These are phyloP conservation scores for Pseudogymnoascus sp. DNA, from an alignment of 2,329 filamentous ascomycete species.

Conservation along the genomic window DNA sequence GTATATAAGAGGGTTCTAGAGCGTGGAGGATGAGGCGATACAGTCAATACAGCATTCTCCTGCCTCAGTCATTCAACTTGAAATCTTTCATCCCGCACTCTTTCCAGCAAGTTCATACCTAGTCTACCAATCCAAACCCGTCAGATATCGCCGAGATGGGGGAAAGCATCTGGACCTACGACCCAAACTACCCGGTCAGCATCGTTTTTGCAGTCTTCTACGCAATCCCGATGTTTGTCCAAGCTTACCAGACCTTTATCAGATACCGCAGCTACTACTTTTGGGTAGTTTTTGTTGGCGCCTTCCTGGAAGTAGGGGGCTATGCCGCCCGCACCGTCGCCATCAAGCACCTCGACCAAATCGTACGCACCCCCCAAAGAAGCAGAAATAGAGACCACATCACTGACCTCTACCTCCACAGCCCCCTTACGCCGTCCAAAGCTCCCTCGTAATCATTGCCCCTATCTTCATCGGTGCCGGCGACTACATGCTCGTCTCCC, in stretches of 20 bases:
- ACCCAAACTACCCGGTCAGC: slow-evolving; percentile 36
- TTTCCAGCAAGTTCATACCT: neutral
- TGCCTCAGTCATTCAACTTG: neutral
- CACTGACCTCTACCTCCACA: neutral
- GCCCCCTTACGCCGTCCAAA: slow-evolving; percentile 15
- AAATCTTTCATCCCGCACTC: neutral
- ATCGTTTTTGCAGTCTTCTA: slow-evolving; percentile 37
- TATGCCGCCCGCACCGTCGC: slow-evolving; percentile 35
- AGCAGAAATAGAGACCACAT: neutral
- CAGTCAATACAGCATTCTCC: neutral
- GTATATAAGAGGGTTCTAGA: neutral
- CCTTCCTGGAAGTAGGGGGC: slow-evolving; percentile 35
- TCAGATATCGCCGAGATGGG: neutral
- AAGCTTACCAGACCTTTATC: slow-evolving; percentile 36
- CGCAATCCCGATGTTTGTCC: slow-evolving; percentile 31
- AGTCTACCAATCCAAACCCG: neutral
- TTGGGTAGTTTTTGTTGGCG: slow-evolving; percentile 36
- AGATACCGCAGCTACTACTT: slow-evolving; percentile 38
- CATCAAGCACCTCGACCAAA: slow-evolving; percentile 28
- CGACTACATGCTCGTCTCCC: slow-evolving; percentile 44
- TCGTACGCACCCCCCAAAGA: slow-evolving; percentile 24
- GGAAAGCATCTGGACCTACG: slow-evolving; percentile 36
- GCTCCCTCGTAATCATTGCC: slow-evolving; percentile 38
- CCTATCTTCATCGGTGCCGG: slow-evolving; percentile 43
- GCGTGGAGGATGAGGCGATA: neutral